Evolutionary conservation across 306 rosid genomes (phyloP).

Genomic region (Begonia masoniana): DNA sequence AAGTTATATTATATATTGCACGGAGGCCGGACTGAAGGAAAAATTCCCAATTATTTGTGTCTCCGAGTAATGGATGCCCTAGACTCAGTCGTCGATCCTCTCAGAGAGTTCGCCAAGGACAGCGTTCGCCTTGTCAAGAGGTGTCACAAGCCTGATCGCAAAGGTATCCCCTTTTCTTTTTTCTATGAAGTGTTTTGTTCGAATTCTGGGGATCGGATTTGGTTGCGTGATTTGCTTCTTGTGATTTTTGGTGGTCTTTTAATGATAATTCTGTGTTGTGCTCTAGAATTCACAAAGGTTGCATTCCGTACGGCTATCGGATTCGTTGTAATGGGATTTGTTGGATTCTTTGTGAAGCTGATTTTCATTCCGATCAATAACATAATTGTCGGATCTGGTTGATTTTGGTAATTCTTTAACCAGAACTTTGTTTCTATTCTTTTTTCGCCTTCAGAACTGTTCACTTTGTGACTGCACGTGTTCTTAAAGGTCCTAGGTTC

Average conservation of each 20-base stretch:
- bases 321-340: conserved; percentile 14
- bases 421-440: neutral
- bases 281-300: conserved; percentile 10
- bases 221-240: neutral
- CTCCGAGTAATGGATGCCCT: conserved; percentile 12
- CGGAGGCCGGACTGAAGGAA: too few relatives aligned
- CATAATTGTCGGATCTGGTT: conserved; percentile 9
- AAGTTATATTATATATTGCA: too few relatives aligned
- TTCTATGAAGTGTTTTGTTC: too few relatives aligned
- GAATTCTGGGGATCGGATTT: neutral
- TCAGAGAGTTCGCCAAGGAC: conserved; percentile 11
- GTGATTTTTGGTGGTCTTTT: neutral
- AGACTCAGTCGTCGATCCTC: conserved; percentile 14
- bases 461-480: too few relatives aligned
- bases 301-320: conserved; percentile 13
- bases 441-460: neutral
- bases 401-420: neutral
- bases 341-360: conserved; percentile 14
- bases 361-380: conserved; percentile 16
- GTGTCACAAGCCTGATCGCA: conserved; percentile 15
- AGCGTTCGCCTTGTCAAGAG: conserved; percentile 9
- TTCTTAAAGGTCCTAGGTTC: too few relatives aligned
- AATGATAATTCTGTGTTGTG: neutral
- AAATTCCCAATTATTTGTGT: too few relatives aligned
- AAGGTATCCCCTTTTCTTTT: conserved; percentile 1